A percentile compares a stretch with the other conserved stretches of the same genome.
Evolutionary conservation across 108 stramenopile genomes (phyloP).

Genomic region (Discostella stelligeroides): DNA sequence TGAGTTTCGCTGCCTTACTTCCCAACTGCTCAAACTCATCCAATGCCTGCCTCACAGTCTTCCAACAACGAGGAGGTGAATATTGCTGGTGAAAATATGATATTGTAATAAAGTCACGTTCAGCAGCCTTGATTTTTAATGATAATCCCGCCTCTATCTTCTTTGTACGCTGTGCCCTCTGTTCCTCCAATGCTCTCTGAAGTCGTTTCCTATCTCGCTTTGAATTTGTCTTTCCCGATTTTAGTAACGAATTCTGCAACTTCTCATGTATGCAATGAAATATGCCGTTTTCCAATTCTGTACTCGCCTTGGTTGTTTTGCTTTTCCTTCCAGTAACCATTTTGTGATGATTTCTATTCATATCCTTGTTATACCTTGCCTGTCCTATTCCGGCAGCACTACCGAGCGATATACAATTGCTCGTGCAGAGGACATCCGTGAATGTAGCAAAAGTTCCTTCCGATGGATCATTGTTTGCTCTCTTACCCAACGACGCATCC

Average conservation of each 20-base stretch:
- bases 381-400: conserved; percentile 20
- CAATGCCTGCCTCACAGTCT: conserved; percentile 8
- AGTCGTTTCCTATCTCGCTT: neutral
- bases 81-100: conserved; percentile 9
- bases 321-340: neutral
- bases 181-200: neutral
- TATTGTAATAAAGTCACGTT: conserved; percentile 6
- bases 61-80: conserved; percentile 9
- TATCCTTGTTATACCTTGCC: conserved; percentile 4
- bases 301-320: neutral
- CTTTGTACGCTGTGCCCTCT: neutral
- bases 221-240: neutral
- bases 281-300: neutral
- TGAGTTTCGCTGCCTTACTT: conserved; percentile 2
- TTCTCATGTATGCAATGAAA: conserved; percentile 9
- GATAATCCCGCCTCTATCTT: neutral
- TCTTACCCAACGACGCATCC: neutral
- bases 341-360: neutral
- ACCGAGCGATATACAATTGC: conserved; percentile 1
- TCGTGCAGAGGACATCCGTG: neutral
- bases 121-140: neutral
- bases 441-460: conserved; percentile 6
- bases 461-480: conserved; percentile 9
- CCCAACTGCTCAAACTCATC: neutral
- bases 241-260: neutral